Conservation (phyloP, 176 grass and related monocot genomes). For the Carex pumila region DNA sequence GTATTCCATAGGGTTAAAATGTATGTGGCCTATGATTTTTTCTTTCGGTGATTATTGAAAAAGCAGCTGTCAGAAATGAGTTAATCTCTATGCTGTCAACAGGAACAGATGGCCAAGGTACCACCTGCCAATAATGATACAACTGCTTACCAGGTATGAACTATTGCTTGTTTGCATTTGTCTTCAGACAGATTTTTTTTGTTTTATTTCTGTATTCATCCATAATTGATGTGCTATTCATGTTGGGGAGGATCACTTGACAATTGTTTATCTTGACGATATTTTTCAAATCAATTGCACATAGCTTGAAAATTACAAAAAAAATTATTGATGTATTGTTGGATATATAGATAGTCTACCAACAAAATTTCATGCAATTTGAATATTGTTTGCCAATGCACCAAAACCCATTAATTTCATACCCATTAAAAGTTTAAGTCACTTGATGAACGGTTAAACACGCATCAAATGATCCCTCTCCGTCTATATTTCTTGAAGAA, state of each 20-base stretch:
- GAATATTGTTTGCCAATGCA: background rate
- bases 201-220: background rate
- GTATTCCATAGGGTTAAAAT: background rate
- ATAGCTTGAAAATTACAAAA: background rate
- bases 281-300: background rate
- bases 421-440: background rate
- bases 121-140: constrained; percentile 51
- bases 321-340: background rate
- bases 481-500: background rate
- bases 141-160: constrained; percentile 46
- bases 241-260: background rate
- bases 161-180: background rate
- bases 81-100: constrained; percentile 7
- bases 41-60: background rate
- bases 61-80: background rate
- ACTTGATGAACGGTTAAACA: background rate
- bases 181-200: background rate
- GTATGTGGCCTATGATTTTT: background rate
- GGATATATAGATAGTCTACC: background rate
- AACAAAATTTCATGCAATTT: background rate
- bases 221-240: background rate
- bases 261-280: background rate
- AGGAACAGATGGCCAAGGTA: constrained; percentile 59
- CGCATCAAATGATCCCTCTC: background rate
- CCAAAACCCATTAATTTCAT: background rate